phyloP scores from a whole-genome alignment of 176 grass and related monocot species.

The Triticum turgidum region DNA sequence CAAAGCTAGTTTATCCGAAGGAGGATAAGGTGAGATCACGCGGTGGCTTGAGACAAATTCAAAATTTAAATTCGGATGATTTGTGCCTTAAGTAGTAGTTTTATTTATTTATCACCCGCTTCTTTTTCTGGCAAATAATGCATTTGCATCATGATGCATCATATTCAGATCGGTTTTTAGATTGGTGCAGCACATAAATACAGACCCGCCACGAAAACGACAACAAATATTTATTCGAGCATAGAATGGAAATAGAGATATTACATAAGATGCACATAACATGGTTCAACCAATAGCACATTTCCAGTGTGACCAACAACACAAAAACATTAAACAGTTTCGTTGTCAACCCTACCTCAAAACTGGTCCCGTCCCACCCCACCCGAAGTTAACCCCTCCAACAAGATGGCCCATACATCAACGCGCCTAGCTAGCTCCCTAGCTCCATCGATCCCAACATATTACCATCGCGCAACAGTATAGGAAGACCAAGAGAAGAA shows the following conservation, averaged over 20 bases:
- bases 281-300: neutral
- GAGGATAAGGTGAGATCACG: neutral
- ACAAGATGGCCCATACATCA: conserved; percentile 31
- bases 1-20: neutral
- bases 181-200: neutral
- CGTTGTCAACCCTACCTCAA: conserved; percentile 39
- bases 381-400: conserved; percentile 37
- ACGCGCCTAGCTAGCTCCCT: neutral
- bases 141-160: neutral
- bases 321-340: conserved; percentile 28
- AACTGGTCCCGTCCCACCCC: conserved; percentile 36
- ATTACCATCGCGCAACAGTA: conserved; percentile 20
- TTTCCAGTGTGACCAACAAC: conserved; percentile 1
- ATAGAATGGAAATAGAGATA: neutral
- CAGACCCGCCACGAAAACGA: neutral
- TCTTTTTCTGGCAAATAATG: neutral
- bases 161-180: neutral
- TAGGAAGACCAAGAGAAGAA: conserved; percentile 24
- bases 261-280: neutral
- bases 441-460: conserved; percentile 13
- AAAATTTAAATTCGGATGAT: neutral
- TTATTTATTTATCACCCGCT: neutral
- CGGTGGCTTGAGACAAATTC: neutral
- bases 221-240: neutral
- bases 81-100: neutral